Percentiles rank a stretch among this genome's conserved stretches.
Conservation (phyloP, 2,329 filamentous ascomycete species). For the Sarocladium oryzae region DNA sequence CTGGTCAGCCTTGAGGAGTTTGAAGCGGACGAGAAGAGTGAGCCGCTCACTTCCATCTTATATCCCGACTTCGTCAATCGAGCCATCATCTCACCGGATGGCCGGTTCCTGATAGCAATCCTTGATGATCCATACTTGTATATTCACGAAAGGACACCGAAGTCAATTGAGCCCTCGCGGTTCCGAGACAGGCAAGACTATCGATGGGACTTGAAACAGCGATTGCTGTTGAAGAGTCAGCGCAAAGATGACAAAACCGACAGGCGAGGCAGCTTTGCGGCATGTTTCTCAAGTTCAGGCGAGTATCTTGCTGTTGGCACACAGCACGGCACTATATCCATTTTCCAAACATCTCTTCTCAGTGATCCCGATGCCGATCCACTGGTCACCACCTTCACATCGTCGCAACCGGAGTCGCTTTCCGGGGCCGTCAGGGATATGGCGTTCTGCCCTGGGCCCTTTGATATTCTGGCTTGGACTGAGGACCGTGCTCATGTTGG, state of each 20-base stretch:
- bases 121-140: slow-evolving; percentile 84
- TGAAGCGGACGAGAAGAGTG: slow-evolving; percentile 31
- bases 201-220: slow-evolving; percentile 45
- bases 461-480: slow-evolving; percentile 88
- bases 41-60: slow-evolving; percentile 62
- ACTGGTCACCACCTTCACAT: slow-evolving; percentile 69
- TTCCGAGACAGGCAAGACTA: slow-evolving; percentile 25
- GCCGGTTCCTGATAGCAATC: slow-evolving; percentile 71
- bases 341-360: slow-evolving; percentile 57
- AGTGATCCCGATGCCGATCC: slow-evolving; percentile 43
- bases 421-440: slow-evolving; percentile 82
- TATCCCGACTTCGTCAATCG: slow-evolving; percentile 89
- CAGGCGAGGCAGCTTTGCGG: slow-evolving; percentile 66
- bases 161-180: background rate
- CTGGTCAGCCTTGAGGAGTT: slow-evolving; percentile 70
- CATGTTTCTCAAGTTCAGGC: slow-evolving; percentile 68
- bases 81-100: slow-evolving; percentile 87
- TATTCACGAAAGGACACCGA: slow-evolving; percentile 57
- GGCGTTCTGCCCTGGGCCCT: slow-evolving; percentile 84
- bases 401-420: slow-evolving; percentile 64
- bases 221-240: slow-evolving; percentile 53
- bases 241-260: slow-evolving; percentile 46
- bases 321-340: slow-evolving; percentile 71
- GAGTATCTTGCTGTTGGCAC: slow-evolving; percentile 69
- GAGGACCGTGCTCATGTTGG: slow-evolving; percentile 77